A percentile compares a stretch with the other conserved stretches of the same genome.
Evolutionary conservation across 1,139 yeast species (phyloP).

Genomic region (Kodamaea anthophila): DNA sequence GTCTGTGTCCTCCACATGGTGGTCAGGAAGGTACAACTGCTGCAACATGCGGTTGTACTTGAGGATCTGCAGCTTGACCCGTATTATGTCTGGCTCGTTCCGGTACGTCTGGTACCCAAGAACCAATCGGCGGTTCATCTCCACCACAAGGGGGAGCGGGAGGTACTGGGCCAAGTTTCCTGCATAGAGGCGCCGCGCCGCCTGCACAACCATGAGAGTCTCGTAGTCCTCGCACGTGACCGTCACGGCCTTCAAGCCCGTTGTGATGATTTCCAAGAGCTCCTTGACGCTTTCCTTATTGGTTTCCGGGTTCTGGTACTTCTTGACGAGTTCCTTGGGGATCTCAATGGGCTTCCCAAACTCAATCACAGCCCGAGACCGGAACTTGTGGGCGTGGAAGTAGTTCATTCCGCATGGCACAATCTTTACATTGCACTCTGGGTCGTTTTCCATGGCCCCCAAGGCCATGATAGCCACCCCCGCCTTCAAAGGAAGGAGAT

Average conservation of each 20-base stretch:
- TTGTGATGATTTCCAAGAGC: slow-evolving; percentile 20
- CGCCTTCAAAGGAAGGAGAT: slow-evolving; percentile 37
- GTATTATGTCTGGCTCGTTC: slow-evolving; percentile 30
- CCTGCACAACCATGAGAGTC: slow-evolving; percentile 29
- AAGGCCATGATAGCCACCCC: slow-evolving; percentile 48
- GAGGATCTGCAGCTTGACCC: slow-evolving; percentile 28
- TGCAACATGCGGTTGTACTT: slow-evolving; percentile 30
- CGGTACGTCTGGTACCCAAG: slow-evolving; percentile 35
- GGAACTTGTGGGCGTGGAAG: slow-evolving; percentile 41
- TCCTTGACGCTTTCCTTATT: slow-evolving; percentile 63
- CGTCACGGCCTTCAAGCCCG: slow-evolving; percentile 27
- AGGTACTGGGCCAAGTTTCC: slow-evolving; percentile 62
- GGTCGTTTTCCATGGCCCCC: slow-evolving; percentile 51
- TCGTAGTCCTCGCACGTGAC: slow-evolving; percentile 30
- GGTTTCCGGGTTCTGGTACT: slow-evolving; percentile 60
- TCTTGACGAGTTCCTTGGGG: slow-evolving; percentile 44
- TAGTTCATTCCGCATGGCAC: slow-evolving; percentile 45
- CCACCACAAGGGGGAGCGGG: slow-evolving; percentile 41
- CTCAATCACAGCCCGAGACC: slow-evolving; percentile 44
- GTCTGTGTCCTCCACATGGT: slow-evolving; percentile 35
- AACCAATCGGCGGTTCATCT: slow-evolving; percentile 39
- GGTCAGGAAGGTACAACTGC: slow-evolving; percentile 38
- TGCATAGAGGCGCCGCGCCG: slow-evolving; percentile 44
- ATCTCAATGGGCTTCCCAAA: slow-evolving; percentile 41
- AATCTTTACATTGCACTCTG: slow-evolving; percentile 49